Conservation (phyloP, 305 asterid species). For the Rubia balearica region DNA sequence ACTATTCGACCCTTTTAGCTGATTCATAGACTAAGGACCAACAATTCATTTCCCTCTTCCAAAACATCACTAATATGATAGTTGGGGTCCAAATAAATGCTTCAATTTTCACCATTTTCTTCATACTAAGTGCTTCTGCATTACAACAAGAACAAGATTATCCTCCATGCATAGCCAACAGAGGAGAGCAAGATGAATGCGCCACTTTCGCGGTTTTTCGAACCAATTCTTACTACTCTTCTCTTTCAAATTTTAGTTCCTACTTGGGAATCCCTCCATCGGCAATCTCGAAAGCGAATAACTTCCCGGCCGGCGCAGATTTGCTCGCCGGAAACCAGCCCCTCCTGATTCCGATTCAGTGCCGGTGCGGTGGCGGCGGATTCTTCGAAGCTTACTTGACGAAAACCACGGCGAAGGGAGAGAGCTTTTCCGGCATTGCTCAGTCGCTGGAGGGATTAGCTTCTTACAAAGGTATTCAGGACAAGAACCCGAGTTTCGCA, state of each 20-base stretch:
- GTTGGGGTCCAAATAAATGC: constrained; percentile 24
- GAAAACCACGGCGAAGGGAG: constrained; percentile 36
- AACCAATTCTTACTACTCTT: constrained; percentile 41
- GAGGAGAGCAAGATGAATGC: constrained; percentile 24
- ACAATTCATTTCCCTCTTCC: constrained; percentile 20
- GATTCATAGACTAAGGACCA: neutral
- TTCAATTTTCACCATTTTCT: constrained; percentile 20
- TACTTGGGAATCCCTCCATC: constrained; percentile 27
- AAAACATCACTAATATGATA: constrained; percentile 4
- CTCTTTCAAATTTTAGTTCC: constrained; percentile 38
- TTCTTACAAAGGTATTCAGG: constrained; percentile 36
- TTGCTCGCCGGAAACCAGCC: constrained; percentile 28
- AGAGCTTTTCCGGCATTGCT: constrained; percentile 42
- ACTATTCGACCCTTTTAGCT: constrained; percentile 1
- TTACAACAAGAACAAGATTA: constrained; percentile 32
- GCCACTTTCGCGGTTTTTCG: constrained; percentile 40
- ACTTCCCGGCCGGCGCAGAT: constrained; percentile 23
- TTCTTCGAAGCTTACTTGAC: constrained; percentile 36
- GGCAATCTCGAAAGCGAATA: constrained; percentile 39
- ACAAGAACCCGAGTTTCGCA: constrained; percentile 33
- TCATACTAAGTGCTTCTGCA: constrained; percentile 16
- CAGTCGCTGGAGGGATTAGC: constrained; percentile 48
- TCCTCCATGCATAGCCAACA: constrained; percentile 22
- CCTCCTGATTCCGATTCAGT: constrained; percentile 45
- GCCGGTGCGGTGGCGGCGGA: constrained; percentile 27